Percentiles rank a stretch among this genome's conserved stretches.
phyloP scores from a whole-genome alignment of 805 yeast species.

The Candida pseudofarinosa region DNA sequence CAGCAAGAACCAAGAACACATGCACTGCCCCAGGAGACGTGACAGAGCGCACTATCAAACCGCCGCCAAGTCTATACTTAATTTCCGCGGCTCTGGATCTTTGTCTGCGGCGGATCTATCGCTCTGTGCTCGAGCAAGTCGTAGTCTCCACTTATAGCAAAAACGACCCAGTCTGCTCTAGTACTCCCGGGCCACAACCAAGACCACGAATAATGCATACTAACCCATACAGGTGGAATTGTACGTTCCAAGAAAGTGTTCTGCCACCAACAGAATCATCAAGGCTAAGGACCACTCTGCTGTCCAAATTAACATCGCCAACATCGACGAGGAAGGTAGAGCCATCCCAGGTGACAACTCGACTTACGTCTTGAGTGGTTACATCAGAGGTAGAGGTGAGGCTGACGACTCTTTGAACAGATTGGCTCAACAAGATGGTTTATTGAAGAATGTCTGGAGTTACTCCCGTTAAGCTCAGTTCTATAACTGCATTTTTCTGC shows the following conservation, averaged over 20 bases:
- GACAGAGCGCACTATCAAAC: too few relatives aligned
- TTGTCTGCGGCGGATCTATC: too few relatives aligned
- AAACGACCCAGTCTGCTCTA: too few relatives aligned
- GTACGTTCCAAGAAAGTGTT: slow-evolving; percentile 99
- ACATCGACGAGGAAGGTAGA: slow-evolving; percentile 95
- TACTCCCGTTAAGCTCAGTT: slow-evolving; percentile 72
- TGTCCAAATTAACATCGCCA: slow-evolving; percentile 97
- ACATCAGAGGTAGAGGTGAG: slow-evolving; percentile 98
- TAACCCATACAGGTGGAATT: slow-evolving; percentile 80
- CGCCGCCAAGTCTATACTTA: too few relatives aligned
- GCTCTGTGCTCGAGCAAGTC: too few relatives aligned
- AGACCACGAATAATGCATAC: too few relatives aligned
- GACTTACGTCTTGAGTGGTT: slow-evolving; percentile 96
- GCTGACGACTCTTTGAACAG: slow-evolving; percentile 99
- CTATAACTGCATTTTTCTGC: slow-evolving; percentile 4
- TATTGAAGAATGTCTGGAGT: slow-evolving; percentile 93
- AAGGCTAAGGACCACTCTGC: slow-evolving; percentile 99
- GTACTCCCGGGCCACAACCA: too few relatives aligned
- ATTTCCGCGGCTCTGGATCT: too few relatives aligned
- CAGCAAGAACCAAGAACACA: too few relatives aligned
- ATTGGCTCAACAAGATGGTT: slow-evolving; percentile 98
- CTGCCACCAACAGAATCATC: slow-evolving; percentile 99
- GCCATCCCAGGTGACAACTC: slow-evolving; percentile 86
- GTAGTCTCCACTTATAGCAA: too few relatives aligned
- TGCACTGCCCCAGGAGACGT: too few relatives aligned